Evolutionary conservation across 148 eudicot species (phyloP).

Genomic region (Silene latifolia): DNA sequence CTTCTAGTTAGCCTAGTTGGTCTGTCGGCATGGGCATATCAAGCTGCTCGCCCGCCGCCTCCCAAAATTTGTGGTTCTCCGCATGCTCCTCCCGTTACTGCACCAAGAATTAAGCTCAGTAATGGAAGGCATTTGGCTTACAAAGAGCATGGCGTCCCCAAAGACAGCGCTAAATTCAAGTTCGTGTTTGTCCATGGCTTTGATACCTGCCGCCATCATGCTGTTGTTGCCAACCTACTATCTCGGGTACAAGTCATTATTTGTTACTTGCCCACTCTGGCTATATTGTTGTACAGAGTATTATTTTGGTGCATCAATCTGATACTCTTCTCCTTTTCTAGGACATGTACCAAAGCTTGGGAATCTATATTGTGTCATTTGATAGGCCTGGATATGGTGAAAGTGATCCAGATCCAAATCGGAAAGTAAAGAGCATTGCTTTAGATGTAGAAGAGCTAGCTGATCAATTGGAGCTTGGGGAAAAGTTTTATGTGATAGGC

Average conservation of each 20-base stretch:
- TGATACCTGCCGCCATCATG: conserved; percentile 53
- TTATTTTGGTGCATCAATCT: too few relatives aligned
- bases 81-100: conserved; percentile 72
- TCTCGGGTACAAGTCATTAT: conserved; percentile 42
- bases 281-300: not conserved
- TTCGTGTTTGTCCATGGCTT: conserved; percentile 73
- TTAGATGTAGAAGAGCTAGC: conserved; percentile 72
- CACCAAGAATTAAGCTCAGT: conserved; percentile 64
- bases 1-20: conserved; percentile 54
- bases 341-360: conserved; percentile 45
- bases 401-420: conserved; percentile 64
- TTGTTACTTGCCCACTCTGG: not conserved
- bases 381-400: conserved; percentile 82
- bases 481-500: conserved; percentile 59
- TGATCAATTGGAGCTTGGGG: conserved; percentile 59
- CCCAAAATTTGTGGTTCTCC: conserved; percentile 75
- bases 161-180: conserved; percentile 61
- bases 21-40: conserved; percentile 71
- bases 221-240: conserved; percentile 42
- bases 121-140: conserved; percentile 89
- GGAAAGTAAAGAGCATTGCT: conserved; percentile 46
- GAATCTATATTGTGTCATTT: conserved; percentile 56
- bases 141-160: conserved; percentile 75
- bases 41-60: conserved; percentile 63
- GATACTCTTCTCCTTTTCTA: conserved; percentile 4